Conservation (phyloP, 495 filamentous ascomycete species). For the Podospora pseudopauciseta region DNA sequence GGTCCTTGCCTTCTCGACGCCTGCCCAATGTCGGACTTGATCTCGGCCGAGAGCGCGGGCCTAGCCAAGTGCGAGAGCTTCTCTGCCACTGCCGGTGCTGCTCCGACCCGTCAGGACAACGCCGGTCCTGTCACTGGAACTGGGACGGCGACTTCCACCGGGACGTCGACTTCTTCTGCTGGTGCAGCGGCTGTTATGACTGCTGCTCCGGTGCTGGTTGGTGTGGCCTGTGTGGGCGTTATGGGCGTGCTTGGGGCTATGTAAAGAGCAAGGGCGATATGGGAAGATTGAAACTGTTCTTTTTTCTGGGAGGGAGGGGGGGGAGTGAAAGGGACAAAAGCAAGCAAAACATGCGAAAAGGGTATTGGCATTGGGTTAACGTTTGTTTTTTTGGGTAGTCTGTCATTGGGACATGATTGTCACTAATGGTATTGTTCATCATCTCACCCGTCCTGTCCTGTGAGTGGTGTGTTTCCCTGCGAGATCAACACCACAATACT, state of each 20-base stretch:
- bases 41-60: conserved; percentile 27
- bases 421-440: neutral
- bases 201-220: neutral
- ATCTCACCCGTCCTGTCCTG: neutral
- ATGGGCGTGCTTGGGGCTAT: conserved; percentile 1
- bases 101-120: conserved; percentile 4
- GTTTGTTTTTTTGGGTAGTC: neutral
- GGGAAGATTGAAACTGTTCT: neutral
- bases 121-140: neutral
- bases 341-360: neutral
- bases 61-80: conserved; percentile 21
- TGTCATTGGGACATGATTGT: neutral
- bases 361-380: neutral
- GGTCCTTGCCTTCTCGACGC: conserved; percentile 24
- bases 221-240: neutral
- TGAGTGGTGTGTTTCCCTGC: neutral
- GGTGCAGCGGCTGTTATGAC: neutral
- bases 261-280: neutral
- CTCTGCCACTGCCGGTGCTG: conserved; percentile 11
- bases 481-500: neutral
- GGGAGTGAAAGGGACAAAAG: neutral
- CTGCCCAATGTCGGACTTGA: conserved; percentile 20
- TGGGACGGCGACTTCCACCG: neutral
- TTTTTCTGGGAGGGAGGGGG: neutral
- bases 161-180: neutral